phyloP scores from a whole-genome alignment of 2,329 filamentous ascomycete genomes.

The Colletotrichum orbiculare region DNA sequence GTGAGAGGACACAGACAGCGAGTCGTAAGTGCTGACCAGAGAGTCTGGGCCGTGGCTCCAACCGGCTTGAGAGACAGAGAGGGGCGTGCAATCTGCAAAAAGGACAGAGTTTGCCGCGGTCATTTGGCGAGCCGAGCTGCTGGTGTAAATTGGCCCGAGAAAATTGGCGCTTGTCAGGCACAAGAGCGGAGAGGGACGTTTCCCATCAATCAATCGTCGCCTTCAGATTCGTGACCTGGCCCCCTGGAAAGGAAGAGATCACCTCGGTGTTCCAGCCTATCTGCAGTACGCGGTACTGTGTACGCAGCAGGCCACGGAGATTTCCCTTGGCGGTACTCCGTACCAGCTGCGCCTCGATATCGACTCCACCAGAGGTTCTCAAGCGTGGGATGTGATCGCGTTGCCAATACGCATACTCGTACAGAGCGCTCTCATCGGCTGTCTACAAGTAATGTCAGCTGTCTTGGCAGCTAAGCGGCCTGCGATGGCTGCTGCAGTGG shows the following conservation, averaged over 20 bases:
- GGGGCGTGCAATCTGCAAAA: too few species aligned
- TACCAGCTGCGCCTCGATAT: slow-evolving; percentile 24
- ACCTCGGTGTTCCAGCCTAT: too few species aligned
- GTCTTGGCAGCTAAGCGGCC: too few species aligned
- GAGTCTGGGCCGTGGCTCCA: too few species aligned
- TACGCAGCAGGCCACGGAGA: slow-evolving; percentile 23
- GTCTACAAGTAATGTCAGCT: too few species aligned
- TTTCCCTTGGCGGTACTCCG: slow-evolving; percentile 17
- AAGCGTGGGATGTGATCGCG: not conserved
- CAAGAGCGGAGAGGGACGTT: slow-evolving; percentile 16
- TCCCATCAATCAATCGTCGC: slow-evolving; percentile 13
- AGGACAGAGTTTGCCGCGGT: slow-evolving; percentile 1
- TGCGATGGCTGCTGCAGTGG: too few species aligned
- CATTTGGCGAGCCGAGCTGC: slow-evolving; percentile 28
- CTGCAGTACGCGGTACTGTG: not conserved
- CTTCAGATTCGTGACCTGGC: too few species aligned
- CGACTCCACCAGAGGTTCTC: slow-evolving; percentile 3
- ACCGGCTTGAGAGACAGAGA: too few species aligned
- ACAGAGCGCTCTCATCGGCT: not conserved
- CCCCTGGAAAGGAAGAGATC: too few species aligned
- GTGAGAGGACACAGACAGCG: too few species aligned
- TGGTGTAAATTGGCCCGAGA: slow-evolving; percentile 21
- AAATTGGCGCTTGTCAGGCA: slow-evolving; percentile 29
- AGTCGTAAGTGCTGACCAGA: too few species aligned
- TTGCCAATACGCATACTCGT: not conserved